A percentile compares a stretch with the other conserved stretches of the same genome.
phyloP scores from a whole-genome alignment of 768 basidiomycete genomes.

The Psilocybe azurescens region DNA sequence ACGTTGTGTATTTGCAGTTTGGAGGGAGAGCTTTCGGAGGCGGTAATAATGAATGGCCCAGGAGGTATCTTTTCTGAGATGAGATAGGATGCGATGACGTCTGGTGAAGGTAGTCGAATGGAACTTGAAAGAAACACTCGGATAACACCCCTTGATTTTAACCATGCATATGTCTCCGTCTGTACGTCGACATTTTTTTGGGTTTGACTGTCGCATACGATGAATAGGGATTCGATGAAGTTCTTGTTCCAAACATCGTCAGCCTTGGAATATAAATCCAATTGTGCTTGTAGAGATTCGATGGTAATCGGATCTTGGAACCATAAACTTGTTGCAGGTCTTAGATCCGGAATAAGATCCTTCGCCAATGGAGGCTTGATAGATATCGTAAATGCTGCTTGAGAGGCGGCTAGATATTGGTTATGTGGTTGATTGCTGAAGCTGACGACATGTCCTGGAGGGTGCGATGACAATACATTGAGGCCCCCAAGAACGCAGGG shows the following conservation, averaged over 20 bases:
- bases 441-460: slow-evolving; percentile 18
- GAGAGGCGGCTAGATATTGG: slow-evolving; percentile 27
- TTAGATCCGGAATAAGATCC: slow-evolving; percentile 10
- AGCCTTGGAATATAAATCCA: slow-evolving; percentile 24
- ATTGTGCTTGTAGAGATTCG: slow-evolving; percentile 30
- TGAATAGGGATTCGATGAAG: slow-evolving; percentile 33
- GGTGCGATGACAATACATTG: slow-evolving; percentile 11
- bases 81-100: slow-evolving; percentile 12
- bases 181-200: slow-evolving; percentile 25
- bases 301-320: slow-evolving; percentile 30
- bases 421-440: slow-evolving; percentile 10
- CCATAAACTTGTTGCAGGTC: slow-evolving; percentile 32
- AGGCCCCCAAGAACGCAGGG: slow-evolving; percentile 4
- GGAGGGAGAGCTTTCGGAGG: not conserved
- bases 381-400: slow-evolving; percentile 14
- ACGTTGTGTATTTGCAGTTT: slow-evolving; percentile 25
- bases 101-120: slow-evolving; percentile 19
- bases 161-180: slow-evolving; percentile 30
- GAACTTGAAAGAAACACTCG: slow-evolving; percentile 28
- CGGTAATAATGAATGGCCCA: slow-evolving; percentile 34
- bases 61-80: slow-evolving; percentile 24
- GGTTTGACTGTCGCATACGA: slow-evolving; percentile 31
- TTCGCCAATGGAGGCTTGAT: not conserved
- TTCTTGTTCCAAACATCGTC: slow-evolving; percentile 40
- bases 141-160: slow-evolving; percentile 26